phyloP scores from a whole-genome alignment of 345 rosid species.

The Turritis glabra region DNA sequence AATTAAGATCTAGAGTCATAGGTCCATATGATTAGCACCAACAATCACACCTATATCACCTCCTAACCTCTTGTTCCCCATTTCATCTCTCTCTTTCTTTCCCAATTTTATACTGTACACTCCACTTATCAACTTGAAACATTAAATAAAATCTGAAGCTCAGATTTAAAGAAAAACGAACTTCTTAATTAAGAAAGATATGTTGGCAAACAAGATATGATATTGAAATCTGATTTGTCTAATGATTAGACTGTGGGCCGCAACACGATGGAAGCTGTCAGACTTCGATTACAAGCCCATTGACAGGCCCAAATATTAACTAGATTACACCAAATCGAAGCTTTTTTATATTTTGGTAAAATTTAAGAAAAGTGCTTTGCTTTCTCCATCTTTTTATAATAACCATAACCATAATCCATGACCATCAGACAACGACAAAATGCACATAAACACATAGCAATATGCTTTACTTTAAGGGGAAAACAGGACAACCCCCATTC shows the following conservation, averaged over 20 bases:
- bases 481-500: neutral
- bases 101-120: constrained; percentile 2
- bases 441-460: constrained; percentile 30
- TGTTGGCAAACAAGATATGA: neutral
- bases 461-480: neutral
- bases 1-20: constrained; percentile 32
- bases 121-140: constrained; percentile 20
- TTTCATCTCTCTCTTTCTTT: constrained; percentile 10
- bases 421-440: constrained; percentile 30
- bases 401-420: neutral
- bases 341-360: neutral
- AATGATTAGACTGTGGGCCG: neutral
- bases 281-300: neutral
- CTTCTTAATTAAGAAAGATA: neutral
- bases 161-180: neutral
- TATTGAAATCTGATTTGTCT: neutral
- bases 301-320: neutral
- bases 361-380: neutral
- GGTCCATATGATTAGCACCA: constrained; percentile 30
- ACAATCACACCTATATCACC: constrained; percentile 24
- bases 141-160: neutral
- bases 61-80: constrained; percentile 34
- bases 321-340: neutral
- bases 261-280: neutral
- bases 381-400: neutral